Base-by-base conservation (phyloP, 2,329 filamentous ascomycete species). In the Pseudogymnoascus sp. region DNA sequence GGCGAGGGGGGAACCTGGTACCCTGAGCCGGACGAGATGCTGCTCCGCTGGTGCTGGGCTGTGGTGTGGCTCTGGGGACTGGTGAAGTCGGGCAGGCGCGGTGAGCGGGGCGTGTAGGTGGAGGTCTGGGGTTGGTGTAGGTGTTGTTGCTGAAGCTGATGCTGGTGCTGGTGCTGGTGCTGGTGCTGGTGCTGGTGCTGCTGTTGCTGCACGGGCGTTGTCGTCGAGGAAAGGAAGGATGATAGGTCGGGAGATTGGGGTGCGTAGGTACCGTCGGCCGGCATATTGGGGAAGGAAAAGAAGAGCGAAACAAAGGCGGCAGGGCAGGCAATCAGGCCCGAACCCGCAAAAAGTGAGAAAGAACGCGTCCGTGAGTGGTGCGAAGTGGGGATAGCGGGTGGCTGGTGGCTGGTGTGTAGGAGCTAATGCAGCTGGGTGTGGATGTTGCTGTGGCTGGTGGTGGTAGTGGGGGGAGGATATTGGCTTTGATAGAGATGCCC, bases 241-340 rank as follows among this genome's bases (percentile, higher is more conserved):
- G 72, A 73, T 15, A 74, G 68, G 64, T 74, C 72, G 65, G 72
- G 72, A 42, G 71, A 73, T 65, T 72, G 71, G 62, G 72, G 72
- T 44, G 70, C 66, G 68, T 74, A 74, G 42, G 71, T 72, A 68
- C 67, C 65, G 64, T 71, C 71, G 44, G 13, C 59, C 21, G 59
- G 59, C 59, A 57, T 57, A 57, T 57, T 57, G 50, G 50, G 17
- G 17, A 26, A 19, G 33, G 50, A 57, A 19, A 17, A 33, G 33
- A 21, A 21, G 28, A 57, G 50, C n/a, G 28, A 33, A 19, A 13
- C 26, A 57, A n/a, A 57, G 47, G 15, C 50, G 17, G 44, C 47
- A 50, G 44, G 44, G 47, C 8, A 53, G 50, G 50, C 50, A 57
- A 10, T 19, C 50, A 57, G 28, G 50, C 28, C 50, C 28, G 28